Base-by-base conservation (phyloP, 257 asterid species). In the Rauvolfia tetraphylla region DNA sequence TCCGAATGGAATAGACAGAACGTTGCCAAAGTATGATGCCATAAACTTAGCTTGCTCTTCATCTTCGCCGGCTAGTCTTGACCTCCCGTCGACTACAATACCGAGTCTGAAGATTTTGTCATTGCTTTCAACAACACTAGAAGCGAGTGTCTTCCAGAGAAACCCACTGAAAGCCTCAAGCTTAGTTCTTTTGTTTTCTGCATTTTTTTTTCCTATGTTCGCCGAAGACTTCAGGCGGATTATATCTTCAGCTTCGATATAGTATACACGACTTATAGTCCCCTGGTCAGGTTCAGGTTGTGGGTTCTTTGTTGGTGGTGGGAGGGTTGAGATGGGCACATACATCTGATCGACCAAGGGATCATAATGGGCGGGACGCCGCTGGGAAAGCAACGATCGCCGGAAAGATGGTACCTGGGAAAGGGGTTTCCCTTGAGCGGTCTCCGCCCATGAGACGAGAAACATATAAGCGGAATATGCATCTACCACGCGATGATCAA, bases 391-490 rank as follows among this genome's bases (percentile, higher is more conserved):
- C 70, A 89, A 87, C 73, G 92, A 88, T 12, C 94, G 89, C 68
- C 88, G 88, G 65, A 88, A 92, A 15, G 85, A 90, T 23, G 97
- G 96, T 12, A 71, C 41, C 23, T 39, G 82, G 22, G 91, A 77
- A 0, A 74, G 78, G 3, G 84, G 81, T 57, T 82, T 73, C 8
- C 79, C 80, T 17, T 63, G 83, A 23, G 91, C 90, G 79, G 69
- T 75, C 79, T 91, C 88, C 13, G 89, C 85, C 93, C 91, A 90
- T 25, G 96, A 87, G 17, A 85, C 73, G 54, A 87, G 82, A 66
- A 91, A 91, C 90, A 88, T 87, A 79, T 90, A 86, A 81, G 93
- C 88, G 53, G 97, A 90, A 79, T 88, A 84, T 51, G 91, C 97
- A 73, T 91, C 93, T 1, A 89, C 88, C 38, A 90, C 87, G 78